A percentile compares a stretch with the other conserved stretches of the same genome.
Evolutionary conservation across 176 grass and related monocot species (phyloP).

Genomic region (Carex parvula): DNA sequence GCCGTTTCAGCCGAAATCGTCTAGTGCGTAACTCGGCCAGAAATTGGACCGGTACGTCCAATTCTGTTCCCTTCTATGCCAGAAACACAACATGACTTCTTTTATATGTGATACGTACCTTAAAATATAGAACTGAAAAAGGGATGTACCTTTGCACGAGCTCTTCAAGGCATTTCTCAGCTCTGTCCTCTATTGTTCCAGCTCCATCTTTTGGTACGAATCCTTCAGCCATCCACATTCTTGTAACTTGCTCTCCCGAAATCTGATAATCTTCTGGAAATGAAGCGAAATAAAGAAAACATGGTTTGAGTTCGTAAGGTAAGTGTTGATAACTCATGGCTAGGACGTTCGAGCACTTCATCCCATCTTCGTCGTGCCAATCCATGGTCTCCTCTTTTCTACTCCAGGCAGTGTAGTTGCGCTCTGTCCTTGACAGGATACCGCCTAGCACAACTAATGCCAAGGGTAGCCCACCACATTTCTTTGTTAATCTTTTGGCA

Average conservation of each 20-base stretch:
- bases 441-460: slow-evolving; percentile 24
- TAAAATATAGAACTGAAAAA: not conserved
- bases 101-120: not conserved
- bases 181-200: not conserved
- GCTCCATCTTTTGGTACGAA: not conserved
- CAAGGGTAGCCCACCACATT: slow-evolving; percentile 25
- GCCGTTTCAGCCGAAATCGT: too few relatives aligned
- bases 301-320: slow-evolving; percentile 16
- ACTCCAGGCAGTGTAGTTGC: not conserved
- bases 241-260: not conserved
- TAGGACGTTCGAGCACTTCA: not conserved
- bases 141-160: slow-evolving; percentile 2
- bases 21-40: too few relatives aligned
- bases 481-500: slow-evolving; percentile 5
- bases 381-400: not conserved
- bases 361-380: not conserved
- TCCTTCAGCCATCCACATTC: slow-evolving; percentile 25
- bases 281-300: slow-evolving; percentile 15
- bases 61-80: too few relatives aligned
- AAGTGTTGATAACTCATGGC: slow-evolving; percentile 11
- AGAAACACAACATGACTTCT: too few relatives aligned
- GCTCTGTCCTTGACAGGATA: slow-evolving; percentile 5
- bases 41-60: too few relatives aligned
- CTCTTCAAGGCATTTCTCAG: not conserved
- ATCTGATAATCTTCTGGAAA: slow-evolving; percentile 26